phyloP scores from a whole-genome alignment of 768 basidiomycete genomes.

The Pleurotus djamor region DNA sequence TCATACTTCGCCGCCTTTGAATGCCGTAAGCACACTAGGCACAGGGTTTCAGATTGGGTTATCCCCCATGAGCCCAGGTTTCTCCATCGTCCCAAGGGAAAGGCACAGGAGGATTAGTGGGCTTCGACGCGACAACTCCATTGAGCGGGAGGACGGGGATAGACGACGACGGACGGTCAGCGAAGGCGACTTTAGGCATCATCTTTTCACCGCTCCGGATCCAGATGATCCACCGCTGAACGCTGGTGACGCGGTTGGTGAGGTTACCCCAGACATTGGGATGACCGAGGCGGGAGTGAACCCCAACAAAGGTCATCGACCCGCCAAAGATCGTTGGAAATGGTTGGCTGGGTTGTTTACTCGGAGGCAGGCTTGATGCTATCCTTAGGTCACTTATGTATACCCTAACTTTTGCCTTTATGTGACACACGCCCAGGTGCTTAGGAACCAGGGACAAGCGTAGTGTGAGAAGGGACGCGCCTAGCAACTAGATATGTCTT shows the following conservation, averaged over 20 bases:
- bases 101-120: slow-evolving; percentile 44
- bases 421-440: not conserved
- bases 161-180: slow-evolving; percentile 48
- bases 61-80: slow-evolving; percentile 77
- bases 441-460: no score
- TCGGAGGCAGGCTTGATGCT: not conserved
- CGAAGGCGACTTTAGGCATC: slow-evolving; percentile 36
- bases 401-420: not conserved
- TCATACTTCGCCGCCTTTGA: slow-evolving; percentile 25
- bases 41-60: slow-evolving; percentile 73
- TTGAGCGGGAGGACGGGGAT: slow-evolving; percentile 14
- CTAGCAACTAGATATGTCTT: no score
- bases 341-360: not conserved
- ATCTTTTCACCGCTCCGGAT: not conserved
- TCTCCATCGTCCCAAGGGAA: slow-evolving; percentile 58
- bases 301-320: not conserved
- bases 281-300: not conserved
- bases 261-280: not conserved
- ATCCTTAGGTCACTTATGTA: not conserved
- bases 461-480: no score
- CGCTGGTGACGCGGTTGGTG: not conserved
- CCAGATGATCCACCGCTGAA: not conserved
- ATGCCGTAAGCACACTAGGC: slow-evolving; percentile 35
- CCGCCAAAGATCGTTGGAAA: not conserved
- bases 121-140: slow-evolving; percentile 20